A percentile compares a stretch with the other conserved stretches of the same genome.
phyloP scores from a whole-genome alignment of 2,329 filamentous ascomycete species.

The Fusarium paranaense region DNA sequence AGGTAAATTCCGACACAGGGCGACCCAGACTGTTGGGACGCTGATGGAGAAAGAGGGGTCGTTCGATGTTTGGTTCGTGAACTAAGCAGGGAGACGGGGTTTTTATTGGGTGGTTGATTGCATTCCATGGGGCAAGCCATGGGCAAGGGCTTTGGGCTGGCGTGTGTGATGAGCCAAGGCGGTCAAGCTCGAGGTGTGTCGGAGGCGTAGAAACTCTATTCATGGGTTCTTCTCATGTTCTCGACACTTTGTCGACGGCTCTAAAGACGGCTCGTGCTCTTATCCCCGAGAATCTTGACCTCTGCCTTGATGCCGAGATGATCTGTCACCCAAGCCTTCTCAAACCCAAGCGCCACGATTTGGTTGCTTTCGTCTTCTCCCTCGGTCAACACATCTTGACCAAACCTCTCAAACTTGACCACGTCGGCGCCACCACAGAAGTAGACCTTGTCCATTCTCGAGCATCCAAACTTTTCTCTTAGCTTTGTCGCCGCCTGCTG shows the following conservation, averaged over 20 bases:
- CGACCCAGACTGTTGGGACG: neutral
- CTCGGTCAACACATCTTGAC: constrained; percentile 53
- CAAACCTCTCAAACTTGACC: constrained; percentile 58
- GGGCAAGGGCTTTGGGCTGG: neutral
- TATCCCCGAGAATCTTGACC: constrained; percentile 8
- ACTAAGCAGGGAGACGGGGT: neutral
- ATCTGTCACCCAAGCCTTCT: constrained; percentile 62
- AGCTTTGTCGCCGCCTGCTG: constrained; percentile 59
- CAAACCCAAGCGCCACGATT: constrained; percentile 45
- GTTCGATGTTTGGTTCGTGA: neutral
- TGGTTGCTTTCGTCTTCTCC: constrained; percentile 46
- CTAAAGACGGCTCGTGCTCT: constrained; percentile 13
- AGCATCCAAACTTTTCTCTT: constrained; percentile 59
- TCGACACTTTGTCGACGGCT: neutral
- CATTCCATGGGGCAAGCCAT: neutral
- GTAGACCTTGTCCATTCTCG: constrained; percentile 66
- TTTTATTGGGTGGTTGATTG: neutral
- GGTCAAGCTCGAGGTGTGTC: neutral
- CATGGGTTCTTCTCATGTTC: neutral
- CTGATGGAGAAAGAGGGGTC: neutral
- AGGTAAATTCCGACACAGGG: neutral
- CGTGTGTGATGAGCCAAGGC: neutral
- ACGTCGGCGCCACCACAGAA: constrained; percentile 53
- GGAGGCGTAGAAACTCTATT: neutral
- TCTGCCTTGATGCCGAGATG: constrained; percentile 52